phyloP scores from a whole-genome alignment of 441 rosid genomes.

The Gossypium trilobum region DNA sequence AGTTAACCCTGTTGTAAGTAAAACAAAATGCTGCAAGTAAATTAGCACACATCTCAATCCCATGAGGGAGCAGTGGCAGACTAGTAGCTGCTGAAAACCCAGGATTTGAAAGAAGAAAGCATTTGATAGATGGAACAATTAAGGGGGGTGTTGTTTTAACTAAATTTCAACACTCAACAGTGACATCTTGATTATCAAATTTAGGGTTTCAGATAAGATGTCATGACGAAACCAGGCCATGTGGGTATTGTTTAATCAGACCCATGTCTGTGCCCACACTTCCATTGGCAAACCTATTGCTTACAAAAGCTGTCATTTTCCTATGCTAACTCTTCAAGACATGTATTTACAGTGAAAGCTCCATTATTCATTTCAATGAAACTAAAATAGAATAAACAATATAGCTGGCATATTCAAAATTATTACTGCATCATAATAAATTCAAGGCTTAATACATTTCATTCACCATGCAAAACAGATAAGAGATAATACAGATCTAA shows the following conservation, averaged over 20 bases:
- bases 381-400: background rate
- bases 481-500: background rate
- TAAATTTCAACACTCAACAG: conserved; percentile 7
- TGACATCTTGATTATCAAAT: background rate
- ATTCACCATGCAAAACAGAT: background rate
- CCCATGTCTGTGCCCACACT: conserved; percentile 8
- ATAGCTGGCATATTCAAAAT: background rate
- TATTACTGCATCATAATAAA: background rate
- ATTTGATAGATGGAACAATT: background rate
- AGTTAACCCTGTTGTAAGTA: background rate
- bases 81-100: background rate
- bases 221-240: conserved; percentile 1
- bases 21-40: background rate
- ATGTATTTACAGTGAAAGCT: background rate
- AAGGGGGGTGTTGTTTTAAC: background rate
- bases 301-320: conserved; percentile 13
- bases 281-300: background rate
- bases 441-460: background rate
- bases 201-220: conserved; percentile 11
- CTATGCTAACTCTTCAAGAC: background rate
- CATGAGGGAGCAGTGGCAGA: background rate
- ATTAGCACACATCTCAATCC: background rate
- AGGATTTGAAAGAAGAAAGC: background rate
- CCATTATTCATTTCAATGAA: conserved; percentile 5
- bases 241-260: background rate